Evolutionary conservation across 2,329 filamentous ascomycete genomes (phyloP), one percentile per base, ranked within the genome.

Genomic region (Hymenoscyphus salicellus): DNA sequence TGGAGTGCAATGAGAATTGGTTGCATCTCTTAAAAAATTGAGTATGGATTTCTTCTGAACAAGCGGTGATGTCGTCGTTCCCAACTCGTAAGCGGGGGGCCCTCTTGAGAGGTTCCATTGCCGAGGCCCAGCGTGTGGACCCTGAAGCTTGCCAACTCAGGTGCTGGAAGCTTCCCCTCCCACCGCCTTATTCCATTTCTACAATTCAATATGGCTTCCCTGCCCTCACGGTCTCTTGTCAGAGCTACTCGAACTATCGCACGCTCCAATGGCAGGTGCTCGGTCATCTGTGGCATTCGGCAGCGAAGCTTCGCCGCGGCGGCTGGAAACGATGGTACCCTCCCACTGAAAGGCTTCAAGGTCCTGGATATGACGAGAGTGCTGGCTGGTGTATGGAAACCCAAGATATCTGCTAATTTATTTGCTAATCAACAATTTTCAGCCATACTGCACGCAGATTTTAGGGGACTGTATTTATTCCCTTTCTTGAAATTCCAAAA

Each of bases 371-470:
- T 99, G 93, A 98, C 94, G 3, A 86, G 95, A 79, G 95, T 99
- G 1, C 80, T 99, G 69, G 95, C 95, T 68, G 95, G 95, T 64
- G 94, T 97, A 82, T 52, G 46, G 5, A 52, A 23, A 52, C 46
- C 46, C 46, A 62, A 58, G 2, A n/a, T 20, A 23, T 28, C 8
- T 56, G n/a, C 20, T 17, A 26, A 16, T 14, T 38, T 28, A 26
- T 16, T 28, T 20, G 17, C 55, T 55, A 36, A 38, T 41, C 26
- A n/a, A 55, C 16, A 17, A 14, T 26, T 11, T 63, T 16, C 73
- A 98, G 92, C 95, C 95, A 70, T 98, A 98, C 75, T 97, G 93
- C 73, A 98, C 95, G 43, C 95, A 99, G 77, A 97, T 99, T 62
- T 80, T 99, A 10, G 95, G 94, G 63, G 95, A 99, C 78, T 84